A percentile compares a stretch with the other conserved stretches of the same genome.
These are phyloP conservation scores for Capsicum rhomboideum DNA, from an alignment of 257 asterid genomes.

Conservation along the genomic window DNA sequence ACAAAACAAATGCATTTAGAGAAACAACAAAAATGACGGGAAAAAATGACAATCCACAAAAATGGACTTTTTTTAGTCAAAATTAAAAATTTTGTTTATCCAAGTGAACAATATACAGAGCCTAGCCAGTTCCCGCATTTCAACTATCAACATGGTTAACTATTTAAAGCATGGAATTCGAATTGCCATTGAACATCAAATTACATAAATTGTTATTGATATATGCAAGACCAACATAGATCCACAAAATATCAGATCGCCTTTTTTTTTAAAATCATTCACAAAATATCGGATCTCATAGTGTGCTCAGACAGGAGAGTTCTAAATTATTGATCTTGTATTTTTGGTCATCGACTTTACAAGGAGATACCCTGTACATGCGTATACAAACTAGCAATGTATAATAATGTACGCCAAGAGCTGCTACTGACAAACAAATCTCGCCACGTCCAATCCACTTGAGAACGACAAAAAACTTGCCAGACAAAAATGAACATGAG, in stretches of 20 bases:
- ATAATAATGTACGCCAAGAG: background rate
- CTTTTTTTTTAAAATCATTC: background rate
- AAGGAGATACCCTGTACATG: background rate
- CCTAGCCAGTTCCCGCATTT: too few relatives aligned
- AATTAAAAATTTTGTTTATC: too few relatives aligned
- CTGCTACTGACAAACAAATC: background rate
- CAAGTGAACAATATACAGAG: too few relatives aligned
- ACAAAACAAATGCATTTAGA: too few relatives aligned
- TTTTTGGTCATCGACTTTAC: background rate
- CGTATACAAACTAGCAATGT: background rate
- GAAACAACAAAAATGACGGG: too few relatives aligned
- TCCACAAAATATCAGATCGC: background rate
- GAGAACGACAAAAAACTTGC: background rate
- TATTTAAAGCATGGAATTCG: background rate
- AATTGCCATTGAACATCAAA: background rate
- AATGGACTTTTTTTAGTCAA: too few relatives aligned
- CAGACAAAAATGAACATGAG: background rate
- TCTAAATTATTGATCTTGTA: background rate
- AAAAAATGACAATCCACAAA: too few relatives aligned
- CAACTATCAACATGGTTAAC: too few relatives aligned
- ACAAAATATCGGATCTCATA: background rate
- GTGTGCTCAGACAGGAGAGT: background rate
- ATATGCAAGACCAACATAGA: background rate
- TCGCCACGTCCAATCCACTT: background rate
- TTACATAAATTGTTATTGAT: background rate